Percentiles rank a stretch among this genome's conserved stretches.
Evolutionary conservation across 2,329 filamentous ascomycete species (phyloP).

Genomic region (Berkeleyomyces rouxiae): DNA sequence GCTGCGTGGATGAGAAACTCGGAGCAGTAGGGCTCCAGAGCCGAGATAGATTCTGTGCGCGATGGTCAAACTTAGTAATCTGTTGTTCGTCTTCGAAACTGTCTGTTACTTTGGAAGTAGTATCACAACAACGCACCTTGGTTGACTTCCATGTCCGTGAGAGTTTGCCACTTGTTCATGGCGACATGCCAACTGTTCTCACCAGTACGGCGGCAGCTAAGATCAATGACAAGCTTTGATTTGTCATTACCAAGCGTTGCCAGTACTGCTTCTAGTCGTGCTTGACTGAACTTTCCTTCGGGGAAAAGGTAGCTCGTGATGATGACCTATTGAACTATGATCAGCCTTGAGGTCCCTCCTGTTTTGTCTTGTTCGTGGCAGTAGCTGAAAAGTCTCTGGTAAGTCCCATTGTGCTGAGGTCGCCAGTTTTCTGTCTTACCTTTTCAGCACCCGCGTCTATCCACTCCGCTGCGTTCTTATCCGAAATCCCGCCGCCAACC

Average conservation of each 20-base stretch:
- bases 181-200: slow-evolving; percentile 79
- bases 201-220: slow-evolving; percentile 69
- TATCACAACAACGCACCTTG: slow-evolving; percentile 38
- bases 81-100: neutral
- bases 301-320: slow-evolving; percentile 94
- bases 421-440: slow-evolving; percentile 32
- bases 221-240: slow-evolving; percentile 76
- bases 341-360: neutral
- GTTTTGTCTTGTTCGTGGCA: neutral
- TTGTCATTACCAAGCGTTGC: slow-evolving; percentile 55
- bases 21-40: slow-evolving; percentile 78
- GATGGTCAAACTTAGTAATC: slow-evolving; percentile 4
- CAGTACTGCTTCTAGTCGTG: slow-evolving; percentile 58
- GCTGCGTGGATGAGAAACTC: slow-evolving; percentile 96
- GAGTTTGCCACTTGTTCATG: slow-evolving; percentile 97
- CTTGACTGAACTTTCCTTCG: slow-evolving; percentile 60
- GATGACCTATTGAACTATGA: slow-evolving; percentile 53
- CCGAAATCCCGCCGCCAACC: slow-evolving; percentile 84
- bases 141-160: slow-evolving; percentile 90
- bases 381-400: neutral
- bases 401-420: neutral
- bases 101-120: neutral
- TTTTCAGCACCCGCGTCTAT: slow-evolving; percentile 77
- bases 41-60: slow-evolving; percentile 53
- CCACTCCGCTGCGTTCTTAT: slow-evolving; percentile 72